Evolutionary conservation across 768 basidiomycete genomes (phyloP).

Genomic region (Termitomyces sp.): DNA sequence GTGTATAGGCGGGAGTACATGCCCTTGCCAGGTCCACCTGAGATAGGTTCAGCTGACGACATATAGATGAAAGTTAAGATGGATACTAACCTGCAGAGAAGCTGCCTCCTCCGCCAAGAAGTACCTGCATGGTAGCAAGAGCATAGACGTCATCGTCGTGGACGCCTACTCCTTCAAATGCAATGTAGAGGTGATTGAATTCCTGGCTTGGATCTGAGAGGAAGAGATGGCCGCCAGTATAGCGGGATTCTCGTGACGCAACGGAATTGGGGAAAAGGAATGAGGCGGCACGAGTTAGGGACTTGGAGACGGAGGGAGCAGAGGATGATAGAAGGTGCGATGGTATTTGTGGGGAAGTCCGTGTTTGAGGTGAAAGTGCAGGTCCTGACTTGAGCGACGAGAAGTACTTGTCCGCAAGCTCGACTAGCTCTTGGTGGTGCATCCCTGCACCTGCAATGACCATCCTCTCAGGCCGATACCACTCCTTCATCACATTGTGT

Average conservation of each 20-base stretch:
- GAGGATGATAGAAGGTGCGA: constrained; percentile 56
- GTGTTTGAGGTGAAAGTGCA: constrained; percentile 21
- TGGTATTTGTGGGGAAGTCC: constrained; percentile 30
- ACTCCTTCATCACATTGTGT: constrained; percentile 59
- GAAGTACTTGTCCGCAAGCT: constrained; percentile 80
- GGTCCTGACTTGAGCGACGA: constrained; percentile 50
- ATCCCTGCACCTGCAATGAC: constrained; percentile 94
- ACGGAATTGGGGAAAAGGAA: constrained; percentile 53
- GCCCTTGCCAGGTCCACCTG: constrained; percentile 95
- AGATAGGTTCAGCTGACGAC: constrained; percentile 1
- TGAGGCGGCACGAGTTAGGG: constrained; percentile 73
- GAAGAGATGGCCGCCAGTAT: constrained; percentile 82
- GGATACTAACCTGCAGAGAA: constrained; percentile 76
- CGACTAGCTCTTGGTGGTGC: constrained; percentile 83
- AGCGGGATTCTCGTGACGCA: constrained; percentile 43
- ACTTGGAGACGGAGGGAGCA: constrained; percentile 52
- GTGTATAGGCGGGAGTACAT: constrained; percentile 99
- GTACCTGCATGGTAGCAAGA: constrained; percentile 89
- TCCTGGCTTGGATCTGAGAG: constrained; percentile 57
- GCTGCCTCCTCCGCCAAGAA: constrained; percentile 92
- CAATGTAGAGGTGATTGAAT: constrained; percentile 91
- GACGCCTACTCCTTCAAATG: constrained; percentile 87
- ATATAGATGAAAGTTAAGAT: not conserved
- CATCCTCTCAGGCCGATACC: constrained; percentile 94
- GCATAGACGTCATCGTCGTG: constrained; percentile 91